Evolutionary conservation across 78 protist species (phyloP).

Genomic region (Creolimax fragrantissima): DNA sequence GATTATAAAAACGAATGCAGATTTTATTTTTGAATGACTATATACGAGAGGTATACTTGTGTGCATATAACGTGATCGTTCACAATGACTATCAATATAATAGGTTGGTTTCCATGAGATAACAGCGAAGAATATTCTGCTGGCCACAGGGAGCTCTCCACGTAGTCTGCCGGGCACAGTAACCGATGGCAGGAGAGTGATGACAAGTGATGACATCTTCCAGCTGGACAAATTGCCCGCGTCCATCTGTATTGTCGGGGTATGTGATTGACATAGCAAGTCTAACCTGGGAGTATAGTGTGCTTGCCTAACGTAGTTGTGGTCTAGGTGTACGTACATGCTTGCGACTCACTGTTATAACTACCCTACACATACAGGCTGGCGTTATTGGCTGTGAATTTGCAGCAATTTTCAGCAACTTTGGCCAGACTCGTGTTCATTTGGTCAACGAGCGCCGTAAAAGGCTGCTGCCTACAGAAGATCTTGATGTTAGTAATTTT

Average conservation of each 20-base stretch:
- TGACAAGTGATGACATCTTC: slow-evolving; percentile 13
- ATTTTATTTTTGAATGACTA: too few species aligned
- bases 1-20: too few species aligned
- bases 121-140: background rate
- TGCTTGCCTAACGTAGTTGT: too few species aligned
- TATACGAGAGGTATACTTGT: too few species aligned
- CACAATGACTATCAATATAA: background rate
- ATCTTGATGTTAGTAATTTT: background rate
- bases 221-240: background rate
- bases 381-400: slow-evolving; percentile 22
- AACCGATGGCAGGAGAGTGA: background rate
- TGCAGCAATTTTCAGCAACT: slow-evolving; percentile 10
- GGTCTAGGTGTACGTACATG: too few species aligned
- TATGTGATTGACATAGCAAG: background rate
- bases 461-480: slow-evolving; percentile 21
- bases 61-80: too few species aligned
- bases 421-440: slow-evolving; percentile 15
- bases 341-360: too few species aligned
- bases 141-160: slow-evolving; percentile 17
- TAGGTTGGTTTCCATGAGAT: background rate
- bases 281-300: too few species aligned
- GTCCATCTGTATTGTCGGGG: slow-evolving; percentile 13
- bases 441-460: background rate
- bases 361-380: background rate
- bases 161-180: background rate